These are phyloP conservation scores for Linanthus parryae DNA, from an alignment of 148 eudicot genomes.

Conservation along the genomic window DNA sequence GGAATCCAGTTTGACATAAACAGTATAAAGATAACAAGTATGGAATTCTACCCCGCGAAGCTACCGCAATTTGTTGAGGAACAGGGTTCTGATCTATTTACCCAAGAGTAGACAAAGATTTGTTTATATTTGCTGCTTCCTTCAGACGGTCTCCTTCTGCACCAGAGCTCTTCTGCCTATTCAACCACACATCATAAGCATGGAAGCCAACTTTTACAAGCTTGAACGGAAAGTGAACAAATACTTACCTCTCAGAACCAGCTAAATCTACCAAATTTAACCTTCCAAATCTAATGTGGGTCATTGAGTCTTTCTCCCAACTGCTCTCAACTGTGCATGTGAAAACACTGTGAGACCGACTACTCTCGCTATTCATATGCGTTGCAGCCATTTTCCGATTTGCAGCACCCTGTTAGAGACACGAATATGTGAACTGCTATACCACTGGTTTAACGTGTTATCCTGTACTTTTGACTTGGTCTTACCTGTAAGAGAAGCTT, in stretches of 20 bases:
- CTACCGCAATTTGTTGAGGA: background rate
- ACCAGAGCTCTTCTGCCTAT: conserved; percentile 69
- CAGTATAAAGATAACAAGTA: too few relatives aligned
- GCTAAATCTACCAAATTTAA: conserved; percentile 67
- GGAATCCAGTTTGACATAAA: too few relatives aligned
- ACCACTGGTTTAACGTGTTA: too few relatives aligned
- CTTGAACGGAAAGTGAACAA: conserved; percentile 7
- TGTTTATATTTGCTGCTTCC: conserved; percentile 72
- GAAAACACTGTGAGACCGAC: conserved; percentile 71
- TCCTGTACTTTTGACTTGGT: too few relatives aligned
- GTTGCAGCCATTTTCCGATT: conserved; percentile 75
- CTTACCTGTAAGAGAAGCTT: conserved; percentile 51
- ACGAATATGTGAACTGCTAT: too few relatives aligned
- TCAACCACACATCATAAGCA: conserved; percentile 4
- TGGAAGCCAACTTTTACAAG: background rate
- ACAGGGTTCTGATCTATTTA: conserved; percentile 13
- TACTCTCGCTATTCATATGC: conserved; percentile 66
- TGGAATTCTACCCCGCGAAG: background rate
- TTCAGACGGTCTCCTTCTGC: conserved; percentile 69
- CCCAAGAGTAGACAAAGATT: conserved; percentile 67
- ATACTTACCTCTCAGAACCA: conserved; percentile 60
- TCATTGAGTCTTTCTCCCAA: conserved; percentile 58
- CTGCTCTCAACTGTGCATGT: conserved; percentile 65
- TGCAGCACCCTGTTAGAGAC: conserved; percentile 46
- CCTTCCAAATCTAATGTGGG: conserved; percentile 59